phyloP scores from a whole-genome alignment of 441 rosid species.

The Brassica balearica region DNA sequence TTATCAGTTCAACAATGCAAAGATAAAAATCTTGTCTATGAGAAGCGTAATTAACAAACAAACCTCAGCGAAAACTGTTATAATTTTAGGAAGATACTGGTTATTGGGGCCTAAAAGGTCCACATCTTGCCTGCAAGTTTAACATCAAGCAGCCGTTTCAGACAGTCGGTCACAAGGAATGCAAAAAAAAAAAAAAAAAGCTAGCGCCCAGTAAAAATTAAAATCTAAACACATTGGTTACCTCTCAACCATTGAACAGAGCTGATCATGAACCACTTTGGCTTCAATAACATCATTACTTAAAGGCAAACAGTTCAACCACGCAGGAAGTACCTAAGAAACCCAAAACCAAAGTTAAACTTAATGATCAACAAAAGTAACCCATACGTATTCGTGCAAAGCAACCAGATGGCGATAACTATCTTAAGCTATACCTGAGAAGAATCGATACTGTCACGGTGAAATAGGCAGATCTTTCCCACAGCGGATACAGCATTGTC shows the following conservation, averaged over 20 bases:
- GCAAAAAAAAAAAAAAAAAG: background rate
- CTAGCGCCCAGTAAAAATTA: background rate
- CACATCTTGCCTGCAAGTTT: conserved; percentile 76
- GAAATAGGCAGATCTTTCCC: conserved; percentile 95
- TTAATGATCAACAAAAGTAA: background rate
- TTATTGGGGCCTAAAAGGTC: conserved; percentile 90
- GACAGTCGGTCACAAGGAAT: conserved; percentile 13
- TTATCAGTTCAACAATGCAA: background rate
- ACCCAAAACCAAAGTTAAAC: background rate
- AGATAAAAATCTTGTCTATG: background rate
- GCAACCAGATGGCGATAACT: background rate
- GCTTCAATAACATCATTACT: conserved; percentile 97
- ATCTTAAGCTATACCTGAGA: conserved; percentile 64
- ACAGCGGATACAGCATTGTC: conserved; percentile 99
- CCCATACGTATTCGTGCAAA: background rate
- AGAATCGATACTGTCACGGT: conserved; percentile 88
- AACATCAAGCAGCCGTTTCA: conserved; percentile 15
- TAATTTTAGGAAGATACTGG: conserved; percentile 88
- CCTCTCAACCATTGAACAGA: conserved; percentile 98
- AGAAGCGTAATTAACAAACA: conserved; percentile 38
- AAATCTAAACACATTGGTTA: conserved; percentile 28
- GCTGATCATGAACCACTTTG: conserved; percentile 96
- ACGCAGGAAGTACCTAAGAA: conserved; percentile 89
- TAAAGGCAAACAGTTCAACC: conserved; percentile 97
- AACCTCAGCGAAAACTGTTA: conserved; percentile 95